Base-by-base conservation (phyloP, 2,329 filamentous ascomycete species). In the Fusarium ambrosium region DNA sequence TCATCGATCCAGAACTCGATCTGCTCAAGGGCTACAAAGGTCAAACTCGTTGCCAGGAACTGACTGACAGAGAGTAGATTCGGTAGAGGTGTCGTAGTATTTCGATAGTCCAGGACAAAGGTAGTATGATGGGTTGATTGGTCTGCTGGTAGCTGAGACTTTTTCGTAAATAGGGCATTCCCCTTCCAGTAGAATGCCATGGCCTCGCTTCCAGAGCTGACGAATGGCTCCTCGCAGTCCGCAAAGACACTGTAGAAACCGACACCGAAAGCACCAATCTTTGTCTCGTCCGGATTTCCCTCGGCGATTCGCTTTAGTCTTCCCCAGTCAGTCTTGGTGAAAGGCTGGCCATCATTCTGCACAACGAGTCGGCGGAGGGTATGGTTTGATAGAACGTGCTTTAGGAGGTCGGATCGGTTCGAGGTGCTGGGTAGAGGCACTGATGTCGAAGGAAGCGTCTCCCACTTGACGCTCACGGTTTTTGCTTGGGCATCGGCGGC, bases 171-270 rank as follows among this genome's bases (percentile, higher is more conserved):
- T 2, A 99, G 89, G 6, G 95, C 94, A 82, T 98, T 98, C n/a
- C 94, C 95, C 83, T 98, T 98, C 97, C 97, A 99, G 86, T 98
- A 99, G 81, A 99, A 99, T 0, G 96, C 96, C 94, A 99, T 98
- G 41, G 95, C 95, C 83, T 97, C 92, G 72, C 89, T 90, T 1
- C 97, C 97, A 1, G 96, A 98, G 76, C 95, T 97, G 74, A 99
- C 94, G 80, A 99, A 98, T 0, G 97, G 97, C 78, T 98, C 95
- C 83, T 99, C 97, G 81, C 96, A 99, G 82, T 99, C 97, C 71
- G 97, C 94, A 82, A 99, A 99, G 43, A 98, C 96, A 82, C 94
- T 97, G 87, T 99, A 99, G 85, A 99, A 99, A 3, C 97, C 97
- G 36, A 99, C 97, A 76, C 97, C 97, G 82, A 99, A 99, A 4